Conservation (phyloP, 1,284 basidiomycete genomes). For the Coniferiporia sulphurascens region DNA sequence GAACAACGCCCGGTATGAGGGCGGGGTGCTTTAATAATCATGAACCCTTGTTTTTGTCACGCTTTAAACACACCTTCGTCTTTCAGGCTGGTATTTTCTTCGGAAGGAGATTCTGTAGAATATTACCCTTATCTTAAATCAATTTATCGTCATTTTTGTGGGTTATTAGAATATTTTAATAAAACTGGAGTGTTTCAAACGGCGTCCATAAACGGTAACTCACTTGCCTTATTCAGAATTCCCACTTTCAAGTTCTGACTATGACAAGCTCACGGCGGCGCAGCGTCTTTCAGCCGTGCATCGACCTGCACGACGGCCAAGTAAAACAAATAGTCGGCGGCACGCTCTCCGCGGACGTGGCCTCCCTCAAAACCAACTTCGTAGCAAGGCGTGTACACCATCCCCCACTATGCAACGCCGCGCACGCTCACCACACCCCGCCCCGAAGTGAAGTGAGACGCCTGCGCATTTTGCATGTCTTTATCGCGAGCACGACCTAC, state of each 20-base stretch:
- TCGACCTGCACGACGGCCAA: conserved; percentile 91
- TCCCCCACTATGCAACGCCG: not conserved
- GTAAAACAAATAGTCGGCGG: conserved; percentile 99
- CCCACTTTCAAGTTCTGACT: not conserved
- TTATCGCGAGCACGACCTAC: conserved; percentile 67
- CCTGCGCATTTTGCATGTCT: conserved; percentile 79
- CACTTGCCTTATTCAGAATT: not conserved
- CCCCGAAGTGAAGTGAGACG: conserved; percentile 54
- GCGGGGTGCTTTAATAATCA: too few species aligned
- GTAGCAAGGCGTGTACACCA: conserved; percentile 63
- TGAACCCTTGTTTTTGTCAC: too few species aligned
- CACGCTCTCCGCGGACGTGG: conserved; percentile 69
- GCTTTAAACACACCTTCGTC: too few species aligned
- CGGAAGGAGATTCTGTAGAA: too few species aligned
- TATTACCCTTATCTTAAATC: too few species aligned
- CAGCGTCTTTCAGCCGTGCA: conserved; percentile 84
- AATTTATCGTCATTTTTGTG: too few species aligned
- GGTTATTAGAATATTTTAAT: too few species aligned
- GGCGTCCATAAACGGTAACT: not conserved
- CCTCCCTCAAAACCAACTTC: conserved; percentile 86
- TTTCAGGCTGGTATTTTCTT: too few species aligned
- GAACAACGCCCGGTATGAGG: too few species aligned
- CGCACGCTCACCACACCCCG: not conserved
- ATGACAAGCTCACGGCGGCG: not conserved
- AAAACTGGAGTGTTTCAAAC: too few species aligned